Evolutionary conservation across 2,329 filamentous ascomycete genomes (phyloP).

Genomic region (Teratosphaeria gauchensis): DNA sequence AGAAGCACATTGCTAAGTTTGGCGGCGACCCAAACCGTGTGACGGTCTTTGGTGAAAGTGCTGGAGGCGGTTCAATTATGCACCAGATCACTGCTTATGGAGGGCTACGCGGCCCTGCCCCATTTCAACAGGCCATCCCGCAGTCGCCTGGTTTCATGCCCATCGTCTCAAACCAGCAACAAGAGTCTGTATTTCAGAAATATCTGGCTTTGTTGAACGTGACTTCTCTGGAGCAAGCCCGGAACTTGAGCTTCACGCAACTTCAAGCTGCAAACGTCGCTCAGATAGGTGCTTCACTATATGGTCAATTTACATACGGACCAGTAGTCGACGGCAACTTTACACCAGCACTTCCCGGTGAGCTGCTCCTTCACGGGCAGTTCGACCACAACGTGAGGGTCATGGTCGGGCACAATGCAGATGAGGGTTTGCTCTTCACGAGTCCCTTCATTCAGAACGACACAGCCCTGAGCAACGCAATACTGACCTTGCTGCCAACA

Average conservation of each 20-base stretch:
- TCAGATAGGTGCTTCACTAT: conserved; percentile 31
- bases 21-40: conserved; percentile 40
- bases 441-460: conserved; percentile 28
- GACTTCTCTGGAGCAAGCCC: conserved; percentile 35
- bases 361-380: conserved; percentile 34
- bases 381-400: conserved; percentile 38
- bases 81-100: conserved; percentile 45
- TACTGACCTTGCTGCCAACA: conserved; percentile 22
- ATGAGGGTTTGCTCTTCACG: conserved; percentile 39
- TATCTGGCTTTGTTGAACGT: conserved; percentile 37
- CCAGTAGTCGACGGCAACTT: conserved; percentile 42
- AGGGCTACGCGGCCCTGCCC: conserved; percentile 31
- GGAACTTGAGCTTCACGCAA: conserved; percentile 29
- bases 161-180: conserved; percentile 22
- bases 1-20: conserved; percentile 38
- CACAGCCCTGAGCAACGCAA: conserved; percentile 17
- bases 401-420: conserved; percentile 36
- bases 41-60: conserved; percentile 40
- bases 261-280: conserved; percentile 37
- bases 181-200: conserved; percentile 30
- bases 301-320: conserved; percentile 36
- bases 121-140: conserved; percentile 37
- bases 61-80: conserved; percentile 45
- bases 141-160: conserved; percentile 39
- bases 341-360: conserved; percentile 37